Evolutionary conservation across 352 stramenopile species (phyloP).

Genomic region (Globisporangium radiosum): DNA sequence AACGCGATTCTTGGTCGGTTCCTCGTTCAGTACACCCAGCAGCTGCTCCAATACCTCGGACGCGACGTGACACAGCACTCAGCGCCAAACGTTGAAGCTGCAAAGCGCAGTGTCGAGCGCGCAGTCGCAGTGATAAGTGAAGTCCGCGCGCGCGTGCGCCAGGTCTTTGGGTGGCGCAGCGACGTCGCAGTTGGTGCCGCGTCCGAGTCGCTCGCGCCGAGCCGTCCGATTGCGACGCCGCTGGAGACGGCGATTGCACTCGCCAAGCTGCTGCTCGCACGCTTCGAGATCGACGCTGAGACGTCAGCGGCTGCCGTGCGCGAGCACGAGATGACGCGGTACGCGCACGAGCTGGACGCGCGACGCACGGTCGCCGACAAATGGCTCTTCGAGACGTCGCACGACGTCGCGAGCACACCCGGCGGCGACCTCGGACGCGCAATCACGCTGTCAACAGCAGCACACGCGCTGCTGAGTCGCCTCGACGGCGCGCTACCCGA

Average conservation of each 20-base stretch:
- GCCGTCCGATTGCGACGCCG: background rate
- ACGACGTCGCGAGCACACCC: conserved; percentile 5
- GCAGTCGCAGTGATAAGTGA: conserved; percentile 1
- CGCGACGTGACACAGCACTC: background rate
- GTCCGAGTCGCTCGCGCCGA: background rate
- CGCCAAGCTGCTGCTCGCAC: conserved; percentile 31
- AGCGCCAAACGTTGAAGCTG: background rate
- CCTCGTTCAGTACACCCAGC: conserved; percentile 3
- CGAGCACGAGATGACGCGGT: conserved; percentile 66
- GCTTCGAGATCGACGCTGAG: conserved; percentile 29
- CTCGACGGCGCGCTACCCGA: conserved; percentile 14
- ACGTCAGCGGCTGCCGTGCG: conserved; percentile 20
- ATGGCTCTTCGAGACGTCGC: conserved; percentile 52
- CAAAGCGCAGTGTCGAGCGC: conserved; percentile 4
- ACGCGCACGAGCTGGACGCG: conserved; percentile 36
- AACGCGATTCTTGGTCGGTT: conserved; percentile 3
- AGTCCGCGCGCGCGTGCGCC: background rate
- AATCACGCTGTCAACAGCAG: conserved; percentile 21
- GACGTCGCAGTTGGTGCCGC: background rate
- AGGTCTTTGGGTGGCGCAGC: conserved; percentile 3
- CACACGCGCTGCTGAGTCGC: conserved; percentile 12
- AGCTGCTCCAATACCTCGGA: background rate
- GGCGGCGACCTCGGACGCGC: conserved; percentile 22
- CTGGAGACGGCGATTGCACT: conserved; percentile 26
- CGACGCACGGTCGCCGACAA: conserved; percentile 55